Conservation (phyloP, 2,329 filamentous ascomycete species). For the Pseudocercospora cruenta region DNA sequence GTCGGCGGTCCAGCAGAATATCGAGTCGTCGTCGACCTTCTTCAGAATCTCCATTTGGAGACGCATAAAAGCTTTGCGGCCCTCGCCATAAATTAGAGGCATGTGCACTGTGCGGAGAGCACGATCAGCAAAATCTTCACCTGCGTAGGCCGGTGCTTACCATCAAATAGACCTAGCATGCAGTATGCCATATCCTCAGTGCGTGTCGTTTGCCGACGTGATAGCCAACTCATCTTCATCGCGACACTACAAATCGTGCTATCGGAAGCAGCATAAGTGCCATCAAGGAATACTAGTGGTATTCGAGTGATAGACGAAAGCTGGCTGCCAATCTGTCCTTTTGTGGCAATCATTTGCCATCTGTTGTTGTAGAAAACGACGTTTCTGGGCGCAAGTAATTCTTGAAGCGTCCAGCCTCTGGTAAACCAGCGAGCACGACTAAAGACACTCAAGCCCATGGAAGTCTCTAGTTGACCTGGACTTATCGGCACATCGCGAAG, state of each 20-base stretch:
- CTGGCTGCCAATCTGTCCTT: background rate
- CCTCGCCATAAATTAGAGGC: constrained; percentile 32
- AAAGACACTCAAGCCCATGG: background rate
- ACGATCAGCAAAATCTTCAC: background rate
- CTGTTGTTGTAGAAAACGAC: constrained; percentile 6
- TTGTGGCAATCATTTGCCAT: background rate
- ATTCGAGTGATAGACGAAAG: constrained; percentile 9
- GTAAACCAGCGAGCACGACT: constrained; percentile 4
- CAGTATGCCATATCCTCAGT: constrained; percentile 27
- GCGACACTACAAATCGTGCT: constrained; percentile 17
- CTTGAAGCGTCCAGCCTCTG: constrained; percentile 14
- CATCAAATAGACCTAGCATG: constrained; percentile 27
- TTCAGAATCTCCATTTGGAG: constrained; percentile 34
- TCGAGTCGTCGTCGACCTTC: constrained; percentile 27
- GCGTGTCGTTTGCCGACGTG: constrained; percentile 22
- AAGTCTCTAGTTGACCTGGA: background rate
- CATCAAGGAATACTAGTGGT: constrained; percentile 3
- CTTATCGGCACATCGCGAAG: constrained; percentile 10
- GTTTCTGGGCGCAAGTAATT: constrained; percentile 2
- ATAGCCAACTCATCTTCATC: constrained; percentile 28
- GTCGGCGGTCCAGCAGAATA: constrained; percentile 28
- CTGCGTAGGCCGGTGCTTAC: background rate
- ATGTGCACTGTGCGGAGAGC: constrained; percentile 24
- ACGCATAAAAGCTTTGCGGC: constrained; percentile 25
- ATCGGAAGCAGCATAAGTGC: background rate